Base-by-base conservation (phyloP, 208 protist genomes). In the Wallacemonas collosoma region DNA sequence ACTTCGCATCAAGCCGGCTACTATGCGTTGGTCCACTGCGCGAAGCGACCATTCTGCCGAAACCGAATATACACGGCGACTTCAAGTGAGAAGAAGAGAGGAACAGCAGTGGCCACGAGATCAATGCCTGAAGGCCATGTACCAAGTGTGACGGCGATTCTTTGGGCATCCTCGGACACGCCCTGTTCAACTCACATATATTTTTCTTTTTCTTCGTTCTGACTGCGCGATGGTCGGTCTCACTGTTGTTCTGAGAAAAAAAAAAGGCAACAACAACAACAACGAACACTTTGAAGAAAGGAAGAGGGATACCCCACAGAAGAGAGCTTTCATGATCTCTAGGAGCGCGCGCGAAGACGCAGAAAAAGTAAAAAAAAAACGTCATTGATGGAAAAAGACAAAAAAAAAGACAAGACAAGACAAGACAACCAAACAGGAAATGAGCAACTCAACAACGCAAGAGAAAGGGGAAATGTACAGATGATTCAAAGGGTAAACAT, bases 341-440 rank as follows among this genome's bases (percentile, higher is more conserved):
- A 26, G 26, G 26, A 26, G 26, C 26, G 26, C 26, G 26, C 26
- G 26, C 26, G 26, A 26, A 26, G 26, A 26, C 26, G 26, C 26
- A 72, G 70, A 66, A 70, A 71, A 70, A 56, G 7, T 51, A 11
- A 40, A 69, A 57, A 63, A 61, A 43, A 36, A 50, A 38, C 36
- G n/a, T 72, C 17, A 53, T 63, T 40, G 2, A 38, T 72, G 14
- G 55, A n/a, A 51, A 54, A 51, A 41, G 3, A 68, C 6, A 39
- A n/a, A 55, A 51, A n/a, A 1, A 41, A 68, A 70, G 45, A 48
- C n/a, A 71, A 71, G 55, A 71, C n/a, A 26, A 26, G 26, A 26
- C 26, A n/a, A 51, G 51, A 41, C 14, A 38, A 68, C 6, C 26
- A n/a, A 55, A 51, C 8, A 15, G 39, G 63, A 70, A 55, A 48